Evolutionary conservation across 768 basidiomycete species (phyloP).

Genomic region (Inosperma sp.): DNA sequence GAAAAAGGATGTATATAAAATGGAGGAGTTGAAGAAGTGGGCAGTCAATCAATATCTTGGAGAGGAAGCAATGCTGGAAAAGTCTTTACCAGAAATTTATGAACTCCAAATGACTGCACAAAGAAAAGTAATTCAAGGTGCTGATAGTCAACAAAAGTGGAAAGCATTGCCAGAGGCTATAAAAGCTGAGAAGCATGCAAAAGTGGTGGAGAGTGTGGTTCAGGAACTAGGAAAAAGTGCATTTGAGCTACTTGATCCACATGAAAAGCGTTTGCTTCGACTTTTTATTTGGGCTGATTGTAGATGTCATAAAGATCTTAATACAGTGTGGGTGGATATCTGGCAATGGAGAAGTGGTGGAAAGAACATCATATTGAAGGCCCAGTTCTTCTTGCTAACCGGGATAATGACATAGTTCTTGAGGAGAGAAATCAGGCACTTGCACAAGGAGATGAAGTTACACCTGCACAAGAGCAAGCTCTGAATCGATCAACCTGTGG

Average conservation of each 20-base stretch:
- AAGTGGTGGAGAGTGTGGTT: conserved; percentile 12
- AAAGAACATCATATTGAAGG: conserved; percentile 11
- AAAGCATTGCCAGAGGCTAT: conserved; percentile 4
- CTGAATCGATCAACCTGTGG: too few species aligned
- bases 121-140: conserved; percentile 12
- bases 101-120: conserved; percentile 4
- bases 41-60: conserved; percentile 21
- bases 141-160: conserved; percentile 16
- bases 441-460: too few species aligned
- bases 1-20: conserved; percentile 22
- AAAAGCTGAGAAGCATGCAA: conserved; percentile 11
- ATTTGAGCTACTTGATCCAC: conserved; percentile 12
- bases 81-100: conserved; percentile 9
- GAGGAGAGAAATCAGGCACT: too few species aligned
- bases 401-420: conserved; percentile 26
- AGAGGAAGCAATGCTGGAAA: conserved; percentile 19
- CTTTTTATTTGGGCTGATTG: too few species aligned
- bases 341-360: conserved; percentile 19
- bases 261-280: conserved; percentile 16
- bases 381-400: conserved; percentile 25
- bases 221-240: conserved; percentile 11
- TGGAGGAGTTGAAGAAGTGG: conserved; percentile 17
- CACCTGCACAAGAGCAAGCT: too few species aligned
- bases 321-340: conserved; percentile 26
- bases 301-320: conserved; percentile 33